phyloP scores from a whole-genome alignment of 495 filamentous ascomycete species.

The Podospora anserina region DNA sequence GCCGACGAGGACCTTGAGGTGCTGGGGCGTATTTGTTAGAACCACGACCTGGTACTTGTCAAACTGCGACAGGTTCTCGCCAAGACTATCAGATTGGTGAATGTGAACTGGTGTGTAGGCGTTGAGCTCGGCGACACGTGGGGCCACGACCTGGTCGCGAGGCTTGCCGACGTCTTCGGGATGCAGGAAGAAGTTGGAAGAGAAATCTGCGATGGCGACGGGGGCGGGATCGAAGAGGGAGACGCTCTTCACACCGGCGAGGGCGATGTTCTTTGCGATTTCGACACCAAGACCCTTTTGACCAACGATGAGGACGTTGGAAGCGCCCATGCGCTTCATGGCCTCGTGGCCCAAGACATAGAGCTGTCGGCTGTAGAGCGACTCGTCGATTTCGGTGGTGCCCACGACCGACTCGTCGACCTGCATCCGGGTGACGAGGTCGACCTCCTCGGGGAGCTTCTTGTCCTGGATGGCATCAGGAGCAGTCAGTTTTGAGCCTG shows the following conservation, averaged over 20 bases:
- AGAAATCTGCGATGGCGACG: constrained; percentile 77
- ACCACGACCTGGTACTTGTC: constrained; percentile 79
- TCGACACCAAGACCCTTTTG: constrained; percentile 93
- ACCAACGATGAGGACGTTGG: constrained; percentile 89
- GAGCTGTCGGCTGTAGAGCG: constrained; percentile 94
- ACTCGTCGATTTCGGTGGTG: constrained; percentile 82
- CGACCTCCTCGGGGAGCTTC: constrained; percentile 48
- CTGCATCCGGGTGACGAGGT: constrained; percentile 76
- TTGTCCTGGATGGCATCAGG: constrained; percentile 31
- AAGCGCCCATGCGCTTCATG: constrained; percentile 98
- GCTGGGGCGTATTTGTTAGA: constrained; percentile 75
- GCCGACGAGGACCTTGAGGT: constrained; percentile 75
- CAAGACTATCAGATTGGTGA: constrained; percentile 61
- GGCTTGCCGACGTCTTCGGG: constrained; percentile 87
- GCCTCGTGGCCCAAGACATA: constrained; percentile 98
- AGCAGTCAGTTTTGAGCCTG: constrained; percentile 7
- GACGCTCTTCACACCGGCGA: constrained; percentile 82
- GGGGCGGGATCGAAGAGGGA: constrained; percentile 86
- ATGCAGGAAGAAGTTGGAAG: constrained; percentile 94
- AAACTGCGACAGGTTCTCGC: constrained; percentile 56
- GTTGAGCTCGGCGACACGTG: constrained; percentile 90
- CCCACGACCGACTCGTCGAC: constrained; percentile 62
- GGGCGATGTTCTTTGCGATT: constrained; percentile 98
- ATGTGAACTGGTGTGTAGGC: constrained; percentile 87
- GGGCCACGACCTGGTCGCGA: constrained; percentile 78